Evolutionary conservation across 495 filamentous ascomycete genomes (phyloP), one percentile per base, ranked within the genome.

Genomic region (Patellaria atrata): DNA sequence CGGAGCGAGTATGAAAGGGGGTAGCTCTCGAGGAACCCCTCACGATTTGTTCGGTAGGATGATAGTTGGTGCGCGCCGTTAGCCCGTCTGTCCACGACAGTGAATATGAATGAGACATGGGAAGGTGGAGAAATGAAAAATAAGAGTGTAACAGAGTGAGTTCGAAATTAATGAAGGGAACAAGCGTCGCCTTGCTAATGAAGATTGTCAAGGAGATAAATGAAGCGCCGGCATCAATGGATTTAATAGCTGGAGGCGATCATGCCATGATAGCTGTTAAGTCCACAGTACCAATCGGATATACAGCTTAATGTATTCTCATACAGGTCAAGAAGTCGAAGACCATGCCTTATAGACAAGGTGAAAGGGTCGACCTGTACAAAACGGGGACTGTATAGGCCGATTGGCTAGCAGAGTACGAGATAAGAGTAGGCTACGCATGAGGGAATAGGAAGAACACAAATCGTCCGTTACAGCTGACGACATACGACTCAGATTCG

Each of bases 81-180:
- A 50, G 42, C 33, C 38, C 38, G 31, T 50, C 46, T 21, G 42
- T 39, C 46, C 41, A 50, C 11, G 42, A 42, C 34, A 45, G 38
- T 38, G 45, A 50, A 14, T 32, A 34, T 37, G 38, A 38, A 43
- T 45, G 46, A 27, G 46, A 42, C 46, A 50, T 50, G 21, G 33
- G 31, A 9, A 26, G 17, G 39, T 33, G 8, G 19, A 31, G 33
- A 27, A 28, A 30, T 35, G 29, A 13, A 35, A 22, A 14, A 13
- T 30, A 30, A 37, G n/a, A 27, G 17, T 1, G 3, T 23, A 29
- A 18, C 35, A 27, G 16, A 38, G 25, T 15, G 10, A 23, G 13
- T 22, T 36, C 35, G 15, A 30, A 27, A 36, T n/a, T 34, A 26
- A 26, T 8, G 23, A 8, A n/a, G 23, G 23, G n/a, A 26, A n/a